These are phyloP conservation scores for Colletotrichum eremochloae DNA, from an alignment of 2,329 filamentous ascomycete genomes.

Conservation along the genomic window DNA sequence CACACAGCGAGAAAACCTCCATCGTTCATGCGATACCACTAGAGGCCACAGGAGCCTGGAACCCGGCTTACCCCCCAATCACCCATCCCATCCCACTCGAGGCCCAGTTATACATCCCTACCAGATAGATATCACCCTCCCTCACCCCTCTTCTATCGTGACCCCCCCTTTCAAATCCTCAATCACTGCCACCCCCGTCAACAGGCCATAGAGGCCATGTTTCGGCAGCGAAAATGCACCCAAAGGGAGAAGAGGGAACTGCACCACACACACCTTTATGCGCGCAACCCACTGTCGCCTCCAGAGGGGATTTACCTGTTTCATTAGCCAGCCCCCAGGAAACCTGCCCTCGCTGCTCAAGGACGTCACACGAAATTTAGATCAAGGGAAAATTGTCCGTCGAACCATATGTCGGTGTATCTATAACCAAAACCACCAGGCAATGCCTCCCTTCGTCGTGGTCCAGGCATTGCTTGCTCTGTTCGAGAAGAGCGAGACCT, in stretches of 20 bases:
- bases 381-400: conserved; percentile 23
- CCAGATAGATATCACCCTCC: conserved; percentile 10
- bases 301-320: conserved; percentile 33
- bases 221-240: conserved; percentile 13
- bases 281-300: conserved; percentile 10
- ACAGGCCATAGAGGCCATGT: neutral
- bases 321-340: neutral
- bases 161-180: conserved; percentile 14
- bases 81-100: neutral
- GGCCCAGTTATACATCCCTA: conserved; percentile 18
- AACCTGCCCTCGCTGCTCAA: neutral
- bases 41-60: neutral
- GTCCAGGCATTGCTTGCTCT: neutral
- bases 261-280: conserved; percentile 41
- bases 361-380: neutral
- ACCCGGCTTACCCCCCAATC: neutral
- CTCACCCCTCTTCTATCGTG: neutral
- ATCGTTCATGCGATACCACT: conserved; percentile 31
- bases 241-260: conserved; percentile 6
- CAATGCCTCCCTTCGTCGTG: neutral
- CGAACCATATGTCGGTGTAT: conserved; percentile 37
- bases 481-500: neutral
- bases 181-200: neutral
- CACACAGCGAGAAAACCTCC: conserved; percentile 8
- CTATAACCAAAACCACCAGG: conserved; percentile 24